Conservation (phyloP, 75 land plant species). For the Ceratopteris richardii region DNA sequence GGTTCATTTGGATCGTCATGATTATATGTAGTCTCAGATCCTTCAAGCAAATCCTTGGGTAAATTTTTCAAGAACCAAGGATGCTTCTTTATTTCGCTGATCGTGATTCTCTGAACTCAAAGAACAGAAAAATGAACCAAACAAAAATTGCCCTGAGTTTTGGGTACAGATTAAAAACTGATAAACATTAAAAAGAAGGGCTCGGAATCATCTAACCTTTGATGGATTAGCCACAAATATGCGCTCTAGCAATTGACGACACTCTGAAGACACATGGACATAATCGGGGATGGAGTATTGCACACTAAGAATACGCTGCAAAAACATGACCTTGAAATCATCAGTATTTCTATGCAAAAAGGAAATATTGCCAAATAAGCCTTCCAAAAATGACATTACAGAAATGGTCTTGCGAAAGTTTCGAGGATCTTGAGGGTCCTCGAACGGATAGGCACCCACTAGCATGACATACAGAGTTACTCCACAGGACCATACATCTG, state of each 20-base stretch:
- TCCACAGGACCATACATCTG: slow-evolving; percentile 55
- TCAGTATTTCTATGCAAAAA: too few species aligned
- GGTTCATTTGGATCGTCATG: slow-evolving; percentile 63
- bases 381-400: slow-evolving; percentile 6
- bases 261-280: slow-evolving; percentile 74
- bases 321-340: not conserved
- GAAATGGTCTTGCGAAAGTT: slow-evolving; percentile 41
- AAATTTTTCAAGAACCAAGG: slow-evolving; percentile 85
- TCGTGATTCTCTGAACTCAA: slow-evolving; percentile 55
- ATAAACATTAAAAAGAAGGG: slow-evolving; percentile 18
- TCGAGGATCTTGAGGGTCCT: slow-evolving; percentile 47
- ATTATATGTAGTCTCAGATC: slow-evolving; percentile 26
- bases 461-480: slow-evolving; percentile 49
- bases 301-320: slow-evolving; percentile 85
- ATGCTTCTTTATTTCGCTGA: slow-evolving; percentile 68
- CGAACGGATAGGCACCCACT: slow-evolving; percentile 43
- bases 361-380: not conserved
- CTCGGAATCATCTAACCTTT: slow-evolving; percentile 30
- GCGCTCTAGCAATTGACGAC: slow-evolving; percentile 72
- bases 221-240: slow-evolving; percentile 90
- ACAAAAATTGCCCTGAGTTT: not conserved
- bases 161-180: slow-evolving; percentile 7
- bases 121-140: not conserved
- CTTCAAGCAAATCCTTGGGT: slow-evolving; percentile 68
- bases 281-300: slow-evolving; percentile 87